Conservation (phyloP, 768 basidiomycete species). For the Suillus subaureus region DNA sequence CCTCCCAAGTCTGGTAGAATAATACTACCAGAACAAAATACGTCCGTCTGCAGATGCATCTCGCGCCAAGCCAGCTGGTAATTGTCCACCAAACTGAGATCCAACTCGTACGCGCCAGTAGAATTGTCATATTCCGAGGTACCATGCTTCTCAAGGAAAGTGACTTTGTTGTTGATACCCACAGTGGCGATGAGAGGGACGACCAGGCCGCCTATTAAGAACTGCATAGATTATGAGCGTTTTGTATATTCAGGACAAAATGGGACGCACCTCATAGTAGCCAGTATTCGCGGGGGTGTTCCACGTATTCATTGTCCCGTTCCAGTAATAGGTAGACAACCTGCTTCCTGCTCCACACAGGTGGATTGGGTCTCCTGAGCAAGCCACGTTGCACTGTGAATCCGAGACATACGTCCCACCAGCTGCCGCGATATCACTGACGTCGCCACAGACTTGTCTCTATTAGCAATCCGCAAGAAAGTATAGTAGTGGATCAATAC, state of each 20-base stretch:
- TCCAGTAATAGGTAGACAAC: conserved; percentile 57
- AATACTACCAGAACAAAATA: conserved; percentile 77
- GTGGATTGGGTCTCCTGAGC: conserved; percentile 71
- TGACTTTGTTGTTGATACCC: conserved; percentile 80
- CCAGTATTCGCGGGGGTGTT: conserved; percentile 66
- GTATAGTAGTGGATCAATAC: not conserved
- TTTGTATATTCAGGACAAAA: not conserved
- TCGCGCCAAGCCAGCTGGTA: conserved; percentile 61
- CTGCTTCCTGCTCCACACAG: conserved; percentile 64
- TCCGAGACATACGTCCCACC: conserved; percentile 35
- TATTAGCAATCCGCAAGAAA: not conserved
- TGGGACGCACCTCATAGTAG: conserved; percentile 61
- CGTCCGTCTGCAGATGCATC: conserved; percentile 77
- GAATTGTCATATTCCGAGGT: conserved; percentile 64
- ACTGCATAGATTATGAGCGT: conserved; percentile 29
- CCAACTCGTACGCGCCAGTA: conserved; percentile 81
- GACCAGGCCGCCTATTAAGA: conserved; percentile 58
- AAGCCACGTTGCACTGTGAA: conserved; percentile 49
- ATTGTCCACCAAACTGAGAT: conserved; percentile 54
- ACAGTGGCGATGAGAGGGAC: conserved; percentile 76
- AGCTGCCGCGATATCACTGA: conserved; percentile 47
- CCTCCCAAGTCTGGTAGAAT: conserved; percentile 76
- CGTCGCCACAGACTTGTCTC: conserved; percentile 66
- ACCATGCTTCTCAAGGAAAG: conserved; percentile 75
- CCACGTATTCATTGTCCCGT: conserved; percentile 60